phyloP scores from a whole-genome alignment of 2,329 filamentous ascomycete species.

The Phialophora chinensis region DNA sequence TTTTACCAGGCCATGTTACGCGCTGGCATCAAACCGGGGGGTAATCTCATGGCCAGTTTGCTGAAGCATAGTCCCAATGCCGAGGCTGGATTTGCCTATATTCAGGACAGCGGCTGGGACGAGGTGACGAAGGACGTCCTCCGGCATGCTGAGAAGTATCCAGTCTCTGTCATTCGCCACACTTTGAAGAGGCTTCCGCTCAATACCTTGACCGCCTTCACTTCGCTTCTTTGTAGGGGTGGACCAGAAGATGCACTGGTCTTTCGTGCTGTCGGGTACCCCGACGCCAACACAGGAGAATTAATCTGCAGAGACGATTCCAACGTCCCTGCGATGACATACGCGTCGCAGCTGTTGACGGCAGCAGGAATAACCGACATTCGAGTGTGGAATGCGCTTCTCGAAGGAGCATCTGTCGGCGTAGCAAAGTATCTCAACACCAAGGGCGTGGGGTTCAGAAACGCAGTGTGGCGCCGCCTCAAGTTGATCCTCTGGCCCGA shows the following conservation, averaged over 20 bases:
- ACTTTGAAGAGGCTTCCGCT: constrained; percentile 44
- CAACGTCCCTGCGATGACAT: constrained; percentile 21
- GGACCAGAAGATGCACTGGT: constrained; percentile 19
- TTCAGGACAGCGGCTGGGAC: constrained; percentile 47
- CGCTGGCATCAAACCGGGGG: constrained; percentile 51
- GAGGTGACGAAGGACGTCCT: constrained; percentile 41
- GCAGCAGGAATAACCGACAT: constrained; percentile 21
- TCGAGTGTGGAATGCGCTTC: constrained; percentile 33
- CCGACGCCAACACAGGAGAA: not conserved
- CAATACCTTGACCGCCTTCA: constrained; percentile 52
- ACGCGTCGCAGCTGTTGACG: constrained; percentile 25
- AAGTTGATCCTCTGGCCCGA: constrained; percentile 18
- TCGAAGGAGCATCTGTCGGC: constrained; percentile 23
- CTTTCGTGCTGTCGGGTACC: constrained; percentile 8
- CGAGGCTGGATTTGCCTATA: constrained; percentile 50
- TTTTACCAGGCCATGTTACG: constrained; percentile 59
- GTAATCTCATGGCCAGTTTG: constrained; percentile 56
- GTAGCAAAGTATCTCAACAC: constrained; percentile 9
- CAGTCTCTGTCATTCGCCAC: constrained; percentile 27
- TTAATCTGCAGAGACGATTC: constrained; percentile 4
- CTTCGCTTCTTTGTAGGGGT: constrained; percentile 50
- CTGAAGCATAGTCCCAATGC: constrained; percentile 52
- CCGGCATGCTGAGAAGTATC: constrained; percentile 30
- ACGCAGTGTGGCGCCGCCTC: constrained; percentile 20
- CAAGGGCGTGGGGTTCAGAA: constrained; percentile 15